Conservation (phyloP, 192 early-diverging fungal species). For the Backusella psychrophila region DNA sequence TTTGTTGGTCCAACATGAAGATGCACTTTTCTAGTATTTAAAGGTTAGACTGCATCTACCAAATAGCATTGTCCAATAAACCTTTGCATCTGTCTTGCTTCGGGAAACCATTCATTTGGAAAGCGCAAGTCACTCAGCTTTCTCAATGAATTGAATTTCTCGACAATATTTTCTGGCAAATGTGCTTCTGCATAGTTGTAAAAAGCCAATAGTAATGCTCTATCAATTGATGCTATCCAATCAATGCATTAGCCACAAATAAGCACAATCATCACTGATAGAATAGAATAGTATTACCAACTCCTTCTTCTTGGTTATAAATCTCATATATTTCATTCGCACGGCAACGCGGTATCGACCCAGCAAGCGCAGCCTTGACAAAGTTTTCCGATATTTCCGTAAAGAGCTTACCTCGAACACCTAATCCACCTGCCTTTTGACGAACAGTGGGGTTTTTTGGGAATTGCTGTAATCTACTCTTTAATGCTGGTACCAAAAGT, state of each 20-base stretch:
- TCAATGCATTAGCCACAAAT: background rate
- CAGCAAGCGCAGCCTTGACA: background rate
- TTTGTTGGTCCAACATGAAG: constrained; percentile 98
- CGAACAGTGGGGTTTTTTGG: background rate
- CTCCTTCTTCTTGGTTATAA: background rate
- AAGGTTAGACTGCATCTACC: background rate
- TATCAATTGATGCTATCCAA: constrained; percentile 12
- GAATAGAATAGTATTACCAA: background rate
- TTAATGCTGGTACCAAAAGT: background rate
- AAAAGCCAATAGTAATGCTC: constrained; percentile 24
- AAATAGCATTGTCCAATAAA: constrained; percentile 13
- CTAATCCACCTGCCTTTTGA: constrained; percentile 9
- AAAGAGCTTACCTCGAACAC: constrained; percentile 8
- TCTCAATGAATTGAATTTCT: constrained; percentile 47
- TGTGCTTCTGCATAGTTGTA: constrained; percentile 37
- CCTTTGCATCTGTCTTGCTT: constrained; percentile 73
- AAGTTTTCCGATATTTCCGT: background rate
- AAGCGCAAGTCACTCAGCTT: constrained; percentile 72
- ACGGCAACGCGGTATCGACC: background rate
- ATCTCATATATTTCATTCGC: background rate
- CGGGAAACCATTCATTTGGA: constrained; percentile 79
- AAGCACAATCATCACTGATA: background rate
- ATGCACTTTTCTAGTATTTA: constrained; percentile 64
- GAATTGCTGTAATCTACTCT: background rate
- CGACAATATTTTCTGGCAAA: constrained; percentile 37